Conservation (phyloP, 257 asterid species). For the Buddleja alternifolia region DNA sequence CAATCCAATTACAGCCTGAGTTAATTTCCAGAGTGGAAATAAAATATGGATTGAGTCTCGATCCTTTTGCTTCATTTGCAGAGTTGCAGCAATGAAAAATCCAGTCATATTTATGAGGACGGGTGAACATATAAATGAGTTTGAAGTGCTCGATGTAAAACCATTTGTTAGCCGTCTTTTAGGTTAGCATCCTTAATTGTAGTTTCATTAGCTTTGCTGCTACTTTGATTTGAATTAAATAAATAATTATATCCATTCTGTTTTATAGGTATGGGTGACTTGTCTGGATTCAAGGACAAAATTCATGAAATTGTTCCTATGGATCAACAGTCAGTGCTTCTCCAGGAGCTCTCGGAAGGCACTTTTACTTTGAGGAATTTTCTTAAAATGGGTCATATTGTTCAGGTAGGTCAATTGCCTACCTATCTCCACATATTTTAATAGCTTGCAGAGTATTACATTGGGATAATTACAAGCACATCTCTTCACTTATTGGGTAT, state of each 20-base stretch:
- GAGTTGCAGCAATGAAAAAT: slow-evolving; percentile 97
- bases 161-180: slow-evolving; percentile 98
- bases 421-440: background rate
- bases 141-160: slow-evolving; percentile 92
- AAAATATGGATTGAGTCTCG: background rate
- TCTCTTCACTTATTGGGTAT: background rate
- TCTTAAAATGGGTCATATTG: slow-evolving; percentile 94
- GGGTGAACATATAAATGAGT: slow-evolving; percentile 99
- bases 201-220: slow-evolving; percentile 6
- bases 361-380: slow-evolving; percentile 83
- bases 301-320: slow-evolving; percentile 93
- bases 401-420: slow-evolving; percentile 65
- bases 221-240: background rate
- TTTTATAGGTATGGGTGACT: slow-evolving; percentile 89
- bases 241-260: background rate
- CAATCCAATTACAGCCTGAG: no score
- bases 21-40: slow-evolving; percentile 41
- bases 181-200: slow-evolving; percentile 52
- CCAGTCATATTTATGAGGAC: slow-evolving; percentile 93
- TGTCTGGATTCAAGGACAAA: slow-evolving; percentile 98
- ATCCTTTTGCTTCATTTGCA: slow-evolving; percentile 42
- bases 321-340: slow-evolving; percentile 99
- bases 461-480: background rate
- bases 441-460: no score
- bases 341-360: slow-evolving; percentile 94